Evolutionary conservation across 2,329 filamentous ascomycete species (phyloP).

Genomic region (Aspergillus flavus): DNA sequence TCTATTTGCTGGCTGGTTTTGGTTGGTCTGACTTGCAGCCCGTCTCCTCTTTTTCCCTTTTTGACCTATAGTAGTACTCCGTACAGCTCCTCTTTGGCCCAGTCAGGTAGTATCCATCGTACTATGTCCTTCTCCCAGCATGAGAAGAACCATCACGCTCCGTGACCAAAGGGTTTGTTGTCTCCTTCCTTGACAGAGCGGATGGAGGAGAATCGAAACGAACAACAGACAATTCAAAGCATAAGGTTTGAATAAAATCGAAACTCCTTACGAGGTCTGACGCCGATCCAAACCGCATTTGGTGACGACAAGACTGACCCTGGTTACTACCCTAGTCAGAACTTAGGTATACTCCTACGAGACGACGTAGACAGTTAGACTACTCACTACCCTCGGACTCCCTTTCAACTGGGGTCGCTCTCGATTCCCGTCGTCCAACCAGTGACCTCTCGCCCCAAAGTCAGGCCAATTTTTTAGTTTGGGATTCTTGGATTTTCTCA

Average conservation of each 20-base stretch:
- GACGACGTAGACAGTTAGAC: not conserved
- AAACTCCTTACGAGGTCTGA: slow-evolving; percentile 16
- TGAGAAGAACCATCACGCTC: not conserved
- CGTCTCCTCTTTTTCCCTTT: slow-evolving; percentile 8
- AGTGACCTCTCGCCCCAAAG: slow-evolving; percentile 7
- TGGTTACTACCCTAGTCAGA: slow-evolving; percentile 15
- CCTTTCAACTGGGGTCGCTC: not conserved
- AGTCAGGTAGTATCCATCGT: not conserved
- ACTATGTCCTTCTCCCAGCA: not conserved
- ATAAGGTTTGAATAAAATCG: slow-evolving; percentile 17
- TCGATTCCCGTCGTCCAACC: not conserved
- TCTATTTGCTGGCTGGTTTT: slow-evolving; percentile 17
- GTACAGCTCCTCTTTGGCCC: not conserved
- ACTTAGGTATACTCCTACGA: not conserved
- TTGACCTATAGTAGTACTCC: not conserved
- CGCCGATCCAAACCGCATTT: slow-evolving; percentile 28
- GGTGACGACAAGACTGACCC: slow-evolving; percentile 24
- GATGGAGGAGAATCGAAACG: not conserved
- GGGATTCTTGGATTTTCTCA: slow-evolving; percentile 14
- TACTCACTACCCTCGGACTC: not conserved
- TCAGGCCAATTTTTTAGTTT: slow-evolving; percentile 4
- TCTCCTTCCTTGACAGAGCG: not conserved
- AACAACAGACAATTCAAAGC: not conserved
- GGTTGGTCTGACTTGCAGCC: slow-evolving; percentile 17
- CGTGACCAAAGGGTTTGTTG: not conserved